These are phyloP conservation scores for Citrus reticulata DNA, from an alignment of 345 rosid genomes.

Conservation along the genomic window DNA sequence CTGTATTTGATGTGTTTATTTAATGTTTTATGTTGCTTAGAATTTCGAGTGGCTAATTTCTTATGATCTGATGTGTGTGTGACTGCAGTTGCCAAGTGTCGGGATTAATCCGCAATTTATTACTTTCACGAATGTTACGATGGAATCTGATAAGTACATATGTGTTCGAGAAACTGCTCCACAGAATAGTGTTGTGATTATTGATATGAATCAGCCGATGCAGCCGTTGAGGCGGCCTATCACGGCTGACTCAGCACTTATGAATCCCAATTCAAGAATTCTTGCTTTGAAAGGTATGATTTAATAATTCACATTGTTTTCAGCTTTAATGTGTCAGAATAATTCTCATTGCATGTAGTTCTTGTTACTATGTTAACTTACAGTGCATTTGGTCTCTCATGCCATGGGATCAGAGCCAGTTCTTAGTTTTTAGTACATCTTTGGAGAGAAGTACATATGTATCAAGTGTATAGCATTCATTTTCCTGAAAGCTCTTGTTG, in stretches of 20 bases:
- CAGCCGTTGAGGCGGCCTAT: conserved; percentile 96
- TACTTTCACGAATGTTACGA: conserved; percentile 88
- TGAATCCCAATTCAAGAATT: conserved; percentile 87
- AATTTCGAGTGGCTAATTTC: conserved; percentile 9
- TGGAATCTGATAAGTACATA: conserved; percentile 97
- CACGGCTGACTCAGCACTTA: conserved; percentile 91
- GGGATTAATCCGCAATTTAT: conserved; percentile 88
- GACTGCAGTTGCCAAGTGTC: conserved; percentile 67
- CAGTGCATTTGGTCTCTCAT: not conserved
- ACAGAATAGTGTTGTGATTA: conserved; percentile 90
- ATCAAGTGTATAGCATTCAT: not conserved
- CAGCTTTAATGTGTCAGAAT: not conserved
- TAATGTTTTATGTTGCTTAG: conserved; percentile 10
- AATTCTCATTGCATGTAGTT: not conserved
- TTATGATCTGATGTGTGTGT: conserved; percentile 18
- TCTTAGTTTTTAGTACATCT: not conserved
- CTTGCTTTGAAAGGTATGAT: conserved; percentile 74
- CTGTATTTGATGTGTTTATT: conserved; percentile 14
- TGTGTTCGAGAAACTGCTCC: conserved; percentile 98
- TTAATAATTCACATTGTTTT: not conserved
- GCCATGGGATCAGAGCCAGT: not conserved
- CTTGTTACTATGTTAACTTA: not conserved
- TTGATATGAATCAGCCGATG: conserved; percentile 92
- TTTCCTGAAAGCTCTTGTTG: not conserved
- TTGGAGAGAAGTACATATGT: not conserved